Base-by-base conservation (phyloP, 2,329 filamentous ascomycete genomes). In the Trichoderma semiorbis region DNA sequence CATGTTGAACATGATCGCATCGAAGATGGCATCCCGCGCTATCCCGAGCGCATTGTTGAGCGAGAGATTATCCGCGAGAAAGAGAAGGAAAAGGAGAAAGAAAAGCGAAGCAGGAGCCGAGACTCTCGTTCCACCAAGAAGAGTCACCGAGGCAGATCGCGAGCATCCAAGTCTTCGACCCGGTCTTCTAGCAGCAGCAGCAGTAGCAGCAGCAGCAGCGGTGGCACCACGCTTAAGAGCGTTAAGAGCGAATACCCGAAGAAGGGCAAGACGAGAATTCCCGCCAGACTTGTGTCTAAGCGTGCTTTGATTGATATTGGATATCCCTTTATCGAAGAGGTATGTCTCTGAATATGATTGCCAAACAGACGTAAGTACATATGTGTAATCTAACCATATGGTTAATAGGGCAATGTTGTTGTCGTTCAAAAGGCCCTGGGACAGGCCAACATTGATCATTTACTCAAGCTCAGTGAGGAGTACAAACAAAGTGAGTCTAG, bases 261-360 rank as follows among this genome's bases (percentile, higher is more conserved):
- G 83, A 94, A 92, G 80, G 95, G 95, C 77, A 97, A 95, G 86
- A 98, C 95, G 16, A 90, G 93, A 76, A 94, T 98, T 80, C 95
- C 95, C 1, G 90, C 89, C 72, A 89, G 92, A 71, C 85, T 97
- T 72, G 93, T 97, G 16, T 92, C 93, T 74, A 92, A 92, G 79
- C 87, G 91, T 73, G 95, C 93, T 2, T 88, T 98, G 39, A 91
- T 93, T 74, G 93, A 97, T 74, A 85, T 97, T 16, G 92, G 93
- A 14, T 97, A 97, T 81, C 93, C 93, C 0, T 98, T 91, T 77
- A 88, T 93, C 70, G 93, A 97, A 83, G 94, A 97, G 86, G 93
- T 95, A 81, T 2, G 66, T 69, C 10, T 47, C 16, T 1, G 2
- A 7, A 32, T 28, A 12, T 1, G 21, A 5, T 55, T 43, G 6